Percentiles rank a stretch among this genome's conserved stretches.
Conservation (phyloP, 768 basidiomycete genomes). For the Scleroderma bovista region DNA sequence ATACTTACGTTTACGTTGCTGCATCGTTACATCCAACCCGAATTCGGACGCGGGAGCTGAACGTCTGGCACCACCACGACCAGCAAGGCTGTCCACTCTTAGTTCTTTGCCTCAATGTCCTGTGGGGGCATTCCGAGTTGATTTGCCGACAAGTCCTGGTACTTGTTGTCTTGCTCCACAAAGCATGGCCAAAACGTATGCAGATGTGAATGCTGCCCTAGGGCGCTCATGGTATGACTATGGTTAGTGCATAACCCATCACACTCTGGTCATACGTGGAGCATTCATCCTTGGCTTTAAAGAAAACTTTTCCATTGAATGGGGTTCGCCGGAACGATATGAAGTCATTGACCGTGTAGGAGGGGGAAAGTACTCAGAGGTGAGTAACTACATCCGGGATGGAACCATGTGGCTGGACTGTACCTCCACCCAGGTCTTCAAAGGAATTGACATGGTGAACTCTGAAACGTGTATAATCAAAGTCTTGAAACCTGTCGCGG, state of each 20-base stretch:
- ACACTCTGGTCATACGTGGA: background rate
- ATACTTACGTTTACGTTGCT: background rate
- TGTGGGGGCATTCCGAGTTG: slow-evolving; percentile 12
- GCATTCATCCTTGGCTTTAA: slow-evolving; percentile 3
- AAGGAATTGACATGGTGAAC: slow-evolving; percentile 52
- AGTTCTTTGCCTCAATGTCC: slow-evolving; percentile 25
- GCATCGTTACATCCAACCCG: background rate
- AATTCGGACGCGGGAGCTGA: slow-evolving; percentile 6
- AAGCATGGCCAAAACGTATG: slow-evolving; percentile 46
- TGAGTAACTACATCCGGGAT: slow-evolving; percentile 17
- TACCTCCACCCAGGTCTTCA: slow-evolving; percentile 41
- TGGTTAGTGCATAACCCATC: slow-evolving; percentile 31
- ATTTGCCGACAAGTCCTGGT: slow-evolving; percentile 12
- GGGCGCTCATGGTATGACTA: slow-evolving; percentile 62
- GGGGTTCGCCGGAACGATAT: slow-evolving; percentile 63
- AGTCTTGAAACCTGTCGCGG: slow-evolving; percentile 64
- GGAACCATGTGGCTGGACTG: slow-evolving; percentile 2
- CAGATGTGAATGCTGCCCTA: slow-evolving; percentile 52
- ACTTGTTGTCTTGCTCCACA: slow-evolving; percentile 12
- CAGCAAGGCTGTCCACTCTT: slow-evolving; percentile 15
- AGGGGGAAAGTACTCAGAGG: slow-evolving; percentile 64
- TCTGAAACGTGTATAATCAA: slow-evolving; percentile 58
- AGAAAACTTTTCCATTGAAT: slow-evolving; percentile 57
- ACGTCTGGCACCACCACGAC: slow-evolving; percentile 4
- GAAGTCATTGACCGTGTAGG: slow-evolving; percentile 61